Percentiles rank a stretch among this genome's conserved stretches.
These are phyloP conservation scores for Carpinus fangiana DNA, from an alignment of 306 rosid species.

Conservation along the genomic window DNA sequence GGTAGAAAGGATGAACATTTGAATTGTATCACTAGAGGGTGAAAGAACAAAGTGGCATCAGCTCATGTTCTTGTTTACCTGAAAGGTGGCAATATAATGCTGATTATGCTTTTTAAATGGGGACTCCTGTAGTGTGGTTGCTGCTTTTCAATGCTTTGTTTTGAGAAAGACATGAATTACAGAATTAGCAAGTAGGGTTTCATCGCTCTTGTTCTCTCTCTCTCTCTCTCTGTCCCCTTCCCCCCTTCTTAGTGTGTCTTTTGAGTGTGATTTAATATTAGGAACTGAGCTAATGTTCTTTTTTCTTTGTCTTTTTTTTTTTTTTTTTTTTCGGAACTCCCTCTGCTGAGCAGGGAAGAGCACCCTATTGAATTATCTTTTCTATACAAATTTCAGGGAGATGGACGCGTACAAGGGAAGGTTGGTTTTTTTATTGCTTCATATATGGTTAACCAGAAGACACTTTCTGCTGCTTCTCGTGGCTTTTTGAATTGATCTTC, in stretches of 20 bases:
- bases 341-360: conserved; percentile 72
- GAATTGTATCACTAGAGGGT: background rate
- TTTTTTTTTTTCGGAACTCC: background rate
- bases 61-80: background rate
- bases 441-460: conserved; percentile 2
- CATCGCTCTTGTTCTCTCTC: background rate
- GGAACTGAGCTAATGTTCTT: conserved; percentile 12
- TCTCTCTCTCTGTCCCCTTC: background rate
- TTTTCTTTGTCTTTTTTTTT: background rate
- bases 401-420: conserved; percentile 95
- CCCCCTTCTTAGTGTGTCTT: background rate
- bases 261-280: background rate
- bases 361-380: conserved; percentile 83
- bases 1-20: no score
- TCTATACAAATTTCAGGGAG: conserved; percentile 78
- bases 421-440: conserved; percentile 37
- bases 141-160: background rate
- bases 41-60: background rate
- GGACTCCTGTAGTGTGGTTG: background rate
- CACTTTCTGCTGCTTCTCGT: background rate
- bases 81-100: background rate
- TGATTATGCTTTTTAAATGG: background rate
- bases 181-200: background rate
- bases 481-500: background rate
- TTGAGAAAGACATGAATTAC: background rate